Evolutionary conservation across 441 rosid genomes (phyloP).

Genomic region (Cnidoscolus chayamansa): DNA sequence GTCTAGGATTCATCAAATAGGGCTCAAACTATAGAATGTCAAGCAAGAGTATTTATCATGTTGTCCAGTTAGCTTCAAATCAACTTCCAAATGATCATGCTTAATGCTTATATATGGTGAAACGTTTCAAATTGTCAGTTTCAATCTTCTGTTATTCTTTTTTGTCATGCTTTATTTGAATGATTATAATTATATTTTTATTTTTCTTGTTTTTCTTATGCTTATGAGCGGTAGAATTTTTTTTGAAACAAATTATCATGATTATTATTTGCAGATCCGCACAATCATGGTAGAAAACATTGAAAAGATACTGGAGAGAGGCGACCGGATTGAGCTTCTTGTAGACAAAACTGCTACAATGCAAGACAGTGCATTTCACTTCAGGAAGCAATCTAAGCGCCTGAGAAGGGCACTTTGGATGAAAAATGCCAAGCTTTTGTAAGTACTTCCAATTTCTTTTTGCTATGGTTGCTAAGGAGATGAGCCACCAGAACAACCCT

Average conservation of each 20-base stretch:
- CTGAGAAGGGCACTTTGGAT: slow-evolving; percentile 91
- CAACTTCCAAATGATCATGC: neutral
- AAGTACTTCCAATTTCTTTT: slow-evolving; percentile 31
- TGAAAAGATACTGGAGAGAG: slow-evolving; percentile 93
- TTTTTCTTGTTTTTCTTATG: neutral
- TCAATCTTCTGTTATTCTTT: neutral
- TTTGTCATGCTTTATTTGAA: neutral
- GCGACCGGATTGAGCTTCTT: slow-evolving; percentile 89
- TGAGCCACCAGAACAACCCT: neutral
- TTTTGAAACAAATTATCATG: neutral
- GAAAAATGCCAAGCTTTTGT: slow-evolving; percentile 93
- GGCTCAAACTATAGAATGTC: neutral
- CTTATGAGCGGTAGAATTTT: slow-evolving; percentile 14
- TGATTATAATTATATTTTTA: neutral
- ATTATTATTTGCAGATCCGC: slow-evolving; percentile 45
- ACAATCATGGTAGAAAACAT: slow-evolving; percentile 88
- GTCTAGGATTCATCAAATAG: neutral
- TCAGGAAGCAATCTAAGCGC: slow-evolving; percentile 90
- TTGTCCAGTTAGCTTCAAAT: neutral
- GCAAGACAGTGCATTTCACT: slow-evolving; percentile 91
- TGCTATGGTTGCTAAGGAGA: neutral
- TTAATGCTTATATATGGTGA: neutral
- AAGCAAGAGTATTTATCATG: neutral
- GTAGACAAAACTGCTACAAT: slow-evolving; percentile 96
- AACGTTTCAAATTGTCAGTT: neutral